Evolutionary conservation across 2,329 filamentous ascomycete species (phyloP).

Genomic region (Xylariaceae sp.): DNA sequence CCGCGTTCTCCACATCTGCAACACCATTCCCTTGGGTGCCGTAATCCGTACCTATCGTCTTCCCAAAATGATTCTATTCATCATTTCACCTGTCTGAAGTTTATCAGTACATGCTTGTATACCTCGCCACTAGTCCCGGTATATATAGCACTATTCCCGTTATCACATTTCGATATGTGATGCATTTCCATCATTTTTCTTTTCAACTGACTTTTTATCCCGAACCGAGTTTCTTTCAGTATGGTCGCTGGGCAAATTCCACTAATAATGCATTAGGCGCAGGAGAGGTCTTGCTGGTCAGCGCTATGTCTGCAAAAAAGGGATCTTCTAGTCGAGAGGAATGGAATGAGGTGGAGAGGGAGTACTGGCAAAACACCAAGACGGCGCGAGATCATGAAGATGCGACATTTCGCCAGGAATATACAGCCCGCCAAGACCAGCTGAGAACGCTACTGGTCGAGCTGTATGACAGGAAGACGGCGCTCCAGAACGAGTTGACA

Average conservation of each 20-base stretch:
- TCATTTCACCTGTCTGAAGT: neutral
- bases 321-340: constrained; percentile 23
- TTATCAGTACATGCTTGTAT: too few species aligned
- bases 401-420: constrained; percentile 24
- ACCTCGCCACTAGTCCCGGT: neutral
- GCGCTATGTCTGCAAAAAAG: constrained; percentile 29
- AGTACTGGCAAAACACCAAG: constrained; percentile 29
- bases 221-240: neutral
- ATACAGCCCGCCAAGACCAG: constrained; percentile 24
- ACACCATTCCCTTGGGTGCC: constrained; percentile 12
- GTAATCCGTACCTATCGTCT: constrained; percentile 1
- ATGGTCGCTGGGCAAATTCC: neutral
- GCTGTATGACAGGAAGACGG: constrained; percentile 28
- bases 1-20: constrained; percentile 13
- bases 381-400: constrained; percentile 31
- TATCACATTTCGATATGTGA: neutral
- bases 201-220: neutral
- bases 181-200: neutral
- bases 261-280: neutral
- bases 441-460: constrained; percentile 25
- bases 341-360: constrained; percentile 29
- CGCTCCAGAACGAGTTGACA: constrained; percentile 29
- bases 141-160: neutral
- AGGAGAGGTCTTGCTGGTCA: neutral
- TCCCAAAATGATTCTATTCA: neutral